Evolutionary conservation across 75 land plant species (phyloP).

Genomic region (Pinus tabuliformis): DNA sequence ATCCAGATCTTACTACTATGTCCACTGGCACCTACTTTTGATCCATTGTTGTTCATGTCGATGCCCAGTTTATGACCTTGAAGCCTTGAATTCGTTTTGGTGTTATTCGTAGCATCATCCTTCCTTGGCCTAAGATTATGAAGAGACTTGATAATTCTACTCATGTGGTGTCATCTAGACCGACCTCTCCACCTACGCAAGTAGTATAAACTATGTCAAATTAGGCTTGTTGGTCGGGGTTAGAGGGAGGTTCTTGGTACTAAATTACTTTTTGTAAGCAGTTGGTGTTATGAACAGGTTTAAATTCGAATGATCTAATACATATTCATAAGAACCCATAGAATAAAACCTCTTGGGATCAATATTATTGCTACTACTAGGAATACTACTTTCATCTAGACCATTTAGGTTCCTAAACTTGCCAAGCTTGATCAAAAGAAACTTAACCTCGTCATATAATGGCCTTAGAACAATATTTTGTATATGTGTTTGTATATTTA

Average conservation of each 20-base stretch:
- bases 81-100: not conserved
- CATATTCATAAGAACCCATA: conserved; percentile 64
- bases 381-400: not conserved
- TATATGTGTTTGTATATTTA: too few species aligned
- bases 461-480: too few species aligned
- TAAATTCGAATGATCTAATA: conserved; percentile 29
- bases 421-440: conserved; percentile 40
- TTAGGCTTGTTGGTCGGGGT: conserved; percentile 44
- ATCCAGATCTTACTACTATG: not conserved
- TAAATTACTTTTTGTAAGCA: conserved; percentile 30
- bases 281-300: conserved; percentile 65
- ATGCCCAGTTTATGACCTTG: not conserved
- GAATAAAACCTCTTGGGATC: conserved; percentile 53
- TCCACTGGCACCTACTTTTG: not conserved
- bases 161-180: conserved; percentile 6
- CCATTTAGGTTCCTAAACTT: conserved; percentile 39
- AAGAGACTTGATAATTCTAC: not conserved
- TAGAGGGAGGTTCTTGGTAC: conserved; percentile 19
- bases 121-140: conserved; percentile 4
- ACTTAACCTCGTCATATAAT: too few species aligned
- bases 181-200: not conserved
- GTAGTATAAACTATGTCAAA: conserved; percentile 41
- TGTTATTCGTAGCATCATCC: not conserved
- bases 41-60: not conserved
- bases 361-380: conserved; percentile 13